phyloP scores from a whole-genome alignment of 129 eudicot genomes.

The Ambrosia trifida region DNA sequence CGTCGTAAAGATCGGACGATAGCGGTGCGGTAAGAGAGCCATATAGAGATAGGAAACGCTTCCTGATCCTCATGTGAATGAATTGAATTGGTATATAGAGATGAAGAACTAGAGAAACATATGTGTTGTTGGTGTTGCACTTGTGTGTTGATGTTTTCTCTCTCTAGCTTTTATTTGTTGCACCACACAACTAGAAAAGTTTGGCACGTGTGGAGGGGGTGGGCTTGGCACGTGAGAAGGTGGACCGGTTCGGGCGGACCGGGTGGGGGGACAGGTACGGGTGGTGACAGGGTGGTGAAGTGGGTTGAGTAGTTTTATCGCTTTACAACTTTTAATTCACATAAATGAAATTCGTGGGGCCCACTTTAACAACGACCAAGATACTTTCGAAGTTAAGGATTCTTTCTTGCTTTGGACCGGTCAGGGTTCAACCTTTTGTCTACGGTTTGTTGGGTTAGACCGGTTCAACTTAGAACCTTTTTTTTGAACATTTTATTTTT shows the following conservation, averaged over 20 bases:
- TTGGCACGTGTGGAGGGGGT: constrained; percentile 41
- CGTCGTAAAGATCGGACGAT: constrained; percentile 50
- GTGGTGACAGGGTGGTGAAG: constrained; percentile 45
- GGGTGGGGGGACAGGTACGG: constrained; percentile 46
- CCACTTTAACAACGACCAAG: constrained; percentile 44
- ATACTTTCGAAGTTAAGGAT: constrained; percentile 34
- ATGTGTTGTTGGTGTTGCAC: background rate
- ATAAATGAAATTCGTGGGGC: constrained; percentile 34
- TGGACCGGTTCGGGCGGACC: constrained; percentile 32
- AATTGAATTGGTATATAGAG: constrained; percentile 4
- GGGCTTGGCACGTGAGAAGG: constrained; percentile 41
- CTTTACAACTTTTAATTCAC: constrained; percentile 30
- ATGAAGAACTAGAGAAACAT: constrained; percentile 15
- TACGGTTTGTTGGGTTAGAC: background rate
- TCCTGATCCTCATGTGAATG: constrained; percentile 68
- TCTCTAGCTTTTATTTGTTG: constrained; percentile 76
- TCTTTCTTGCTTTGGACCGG: constrained; percentile 28
- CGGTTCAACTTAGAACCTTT: background rate
- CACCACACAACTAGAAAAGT: constrained; percentile 59
- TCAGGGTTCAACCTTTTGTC: constrained; percentile 5
- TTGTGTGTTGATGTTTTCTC: constrained; percentile 23
- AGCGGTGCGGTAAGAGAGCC: constrained; percentile 23
- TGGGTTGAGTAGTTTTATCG: constrained; percentile 36
- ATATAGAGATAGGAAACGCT: constrained; percentile 52
- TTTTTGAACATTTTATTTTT: too few species aligned